Percentiles rank a stretch among this genome's conserved stretches.
Conservation (phyloP, 768 basidiomycete species). For the Porphyrellus cyaneotinctus region DNA sequence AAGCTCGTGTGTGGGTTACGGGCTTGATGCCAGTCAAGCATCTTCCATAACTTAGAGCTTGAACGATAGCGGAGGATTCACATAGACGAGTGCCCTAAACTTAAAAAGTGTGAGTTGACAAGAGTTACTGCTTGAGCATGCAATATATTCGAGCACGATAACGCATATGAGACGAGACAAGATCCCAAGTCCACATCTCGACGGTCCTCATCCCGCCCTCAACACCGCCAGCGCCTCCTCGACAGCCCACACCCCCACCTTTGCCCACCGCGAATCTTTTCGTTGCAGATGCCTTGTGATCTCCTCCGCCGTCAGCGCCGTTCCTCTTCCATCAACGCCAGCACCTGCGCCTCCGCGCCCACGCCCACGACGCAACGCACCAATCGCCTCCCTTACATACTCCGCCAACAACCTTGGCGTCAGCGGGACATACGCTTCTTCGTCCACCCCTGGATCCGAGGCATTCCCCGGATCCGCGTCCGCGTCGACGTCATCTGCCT, state of each 20-base stretch:
- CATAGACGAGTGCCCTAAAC: no score
- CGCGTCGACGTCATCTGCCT: background rate
- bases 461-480: slow-evolving; percentile 19
- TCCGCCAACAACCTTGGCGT: slow-evolving; percentile 47
- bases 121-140: no score
- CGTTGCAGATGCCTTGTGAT: slow-evolving; percentile 44
- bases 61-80: no score
- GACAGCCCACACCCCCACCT: slow-evolving; percentile 60
- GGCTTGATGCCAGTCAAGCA: no score
- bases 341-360: slow-evolving; percentile 2
- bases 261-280: slow-evolving; percentile 62
- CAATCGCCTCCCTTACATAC: slow-evolving; percentile 46
- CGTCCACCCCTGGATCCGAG: slow-evolving; percentile 57
- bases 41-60: no score
- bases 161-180: background rate
- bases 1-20: no score
- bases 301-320: slow-evolving; percentile 38
- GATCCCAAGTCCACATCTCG: background rate
- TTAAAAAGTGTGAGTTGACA: no score
- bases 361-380: slow-evolving; percentile 25
- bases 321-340: slow-evolving; percentile 10
- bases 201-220: background rate
- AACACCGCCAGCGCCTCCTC: slow-evolving; percentile 51
- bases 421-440: slow-evolving; percentile 61
- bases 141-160: no score